Base-by-base conservation (phyloP, 2,329 filamentous ascomycete genomes). In the Sclerotinia subarctica region DNA sequence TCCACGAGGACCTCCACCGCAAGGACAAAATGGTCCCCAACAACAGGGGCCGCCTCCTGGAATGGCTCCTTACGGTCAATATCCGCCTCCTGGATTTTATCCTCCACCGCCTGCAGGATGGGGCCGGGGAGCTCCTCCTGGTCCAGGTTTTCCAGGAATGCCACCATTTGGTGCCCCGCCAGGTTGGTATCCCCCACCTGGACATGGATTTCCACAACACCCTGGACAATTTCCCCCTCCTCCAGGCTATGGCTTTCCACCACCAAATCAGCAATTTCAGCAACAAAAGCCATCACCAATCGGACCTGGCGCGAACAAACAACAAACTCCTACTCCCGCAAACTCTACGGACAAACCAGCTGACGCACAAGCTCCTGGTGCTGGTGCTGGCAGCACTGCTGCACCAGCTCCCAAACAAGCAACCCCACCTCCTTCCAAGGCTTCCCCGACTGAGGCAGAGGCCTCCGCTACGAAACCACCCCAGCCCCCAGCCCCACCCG, bases 101-200 rank as follows among this genome's bases (percentile, higher is more conserved):
- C 74, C 74, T 35, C 76, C 83, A 72, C 82, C 83, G 53, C 82
- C 81, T 24, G 64, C 46, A 62, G 80, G 82, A 74, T 87, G 85
- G 84, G 84, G 84, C 71, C 82, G 84, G 72, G 79, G 79, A 69
- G 85, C 83, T 66, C 83, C 84, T 38, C 82, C 82, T 66, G 86
- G 84, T 35, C 90, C 90, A 71, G 86, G 86, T 24, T 93, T 90
- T 74, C 88, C 88, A 72, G 88, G 88, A 72, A 90, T 93, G 85
- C 26, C 64, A 4, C 90, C 90, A 1, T 96, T 93, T 77, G 91
- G 90, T 71, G 89, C 88, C 88, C 72, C 70, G 59, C 87, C 87
- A 32, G 90, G 90, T 67, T 96, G 92, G 91, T 94, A 89, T 77
- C 90, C 90, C 73, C 87, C 85, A 65, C 87, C 88, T 11, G 90